phyloP scores from a whole-genome alignment of 805 yeast species.

The Metschnikowia cerradonensis region DNA sequence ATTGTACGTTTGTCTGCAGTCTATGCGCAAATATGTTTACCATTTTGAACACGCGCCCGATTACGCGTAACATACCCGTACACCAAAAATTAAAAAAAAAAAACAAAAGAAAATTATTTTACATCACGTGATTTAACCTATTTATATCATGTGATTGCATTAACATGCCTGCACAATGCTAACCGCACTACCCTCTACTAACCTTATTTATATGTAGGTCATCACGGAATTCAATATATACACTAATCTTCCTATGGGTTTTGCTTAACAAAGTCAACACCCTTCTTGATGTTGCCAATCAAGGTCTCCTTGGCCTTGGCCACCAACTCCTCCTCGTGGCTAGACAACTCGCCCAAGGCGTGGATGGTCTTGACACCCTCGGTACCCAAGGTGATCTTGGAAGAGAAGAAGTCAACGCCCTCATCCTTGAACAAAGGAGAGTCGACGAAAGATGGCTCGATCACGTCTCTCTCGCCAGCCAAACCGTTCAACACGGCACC shows the following conservation, averaged over 20 bases:
- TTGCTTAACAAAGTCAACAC: constrained; percentile 77
- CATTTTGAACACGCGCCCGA: background rate
- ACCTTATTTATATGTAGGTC: too few relatives aligned
- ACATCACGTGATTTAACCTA: too few relatives aligned
- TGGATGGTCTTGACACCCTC: constrained; percentile 84
- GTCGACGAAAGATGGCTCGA: constrained; percentile 71
- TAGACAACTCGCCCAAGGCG: constrained; percentile 66
- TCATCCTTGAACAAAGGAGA: constrained; percentile 78
- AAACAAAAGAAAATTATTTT: too few relatives aligned
- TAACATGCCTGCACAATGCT: background rate
- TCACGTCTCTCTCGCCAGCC: constrained; percentile 58
- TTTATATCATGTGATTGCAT: too few relatives aligned
- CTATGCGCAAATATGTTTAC: background rate
- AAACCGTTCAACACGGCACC: constrained; percentile 61
- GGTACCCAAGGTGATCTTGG: constrained; percentile 89
- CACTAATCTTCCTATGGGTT: constrained; percentile 45
- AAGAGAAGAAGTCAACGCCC: constrained; percentile 96
- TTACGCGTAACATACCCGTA: background rate
- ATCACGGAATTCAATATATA: background rate
- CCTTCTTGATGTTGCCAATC: constrained; percentile 88
- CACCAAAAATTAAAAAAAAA: background rate
- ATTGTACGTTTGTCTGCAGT: background rate
- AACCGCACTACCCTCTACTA: too few relatives aligned
- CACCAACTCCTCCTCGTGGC: constrained; percentile 82
- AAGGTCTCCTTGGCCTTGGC: constrained; percentile 83